Evolutionary conservation across 1,139 yeast genomes (phyloP).

Genomic region (Kluyveromyces sp.): DNA sequence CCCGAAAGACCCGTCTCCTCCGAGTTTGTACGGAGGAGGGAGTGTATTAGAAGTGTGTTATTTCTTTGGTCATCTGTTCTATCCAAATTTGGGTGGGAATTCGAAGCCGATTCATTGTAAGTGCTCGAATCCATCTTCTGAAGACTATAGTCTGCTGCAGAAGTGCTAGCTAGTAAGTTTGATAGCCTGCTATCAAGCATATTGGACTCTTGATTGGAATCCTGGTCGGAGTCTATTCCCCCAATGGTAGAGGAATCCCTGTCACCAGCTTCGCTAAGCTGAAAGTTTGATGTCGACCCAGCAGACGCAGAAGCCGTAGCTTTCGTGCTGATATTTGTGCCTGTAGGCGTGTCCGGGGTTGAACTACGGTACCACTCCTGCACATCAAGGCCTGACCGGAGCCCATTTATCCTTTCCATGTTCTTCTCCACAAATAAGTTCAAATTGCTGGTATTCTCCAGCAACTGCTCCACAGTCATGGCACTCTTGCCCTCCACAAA

Average conservation of each 20-base stretch:
- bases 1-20: not conserved
- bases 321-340: constrained; percentile 13
- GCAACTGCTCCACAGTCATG: constrained; percentile 22
- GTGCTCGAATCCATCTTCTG: not conserved
- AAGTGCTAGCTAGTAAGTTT: not conserved
- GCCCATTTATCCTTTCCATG: constrained; percentile 19
- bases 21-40: not conserved
- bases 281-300: constrained; percentile 28
- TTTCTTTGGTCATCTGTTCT: not conserved
- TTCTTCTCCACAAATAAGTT: constrained; percentile 24
- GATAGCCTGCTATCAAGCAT: constrained; percentile 2
- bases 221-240: constrained; percentile 2
- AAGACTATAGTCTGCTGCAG: not conserved
- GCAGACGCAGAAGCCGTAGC: constrained; percentile 18
- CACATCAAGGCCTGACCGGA: constrained; percentile 13
- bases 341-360: constrained; percentile 6
- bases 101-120: not conserved
- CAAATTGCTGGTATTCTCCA: constrained; percentile 24
- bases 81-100: not conserved
- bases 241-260: constrained; percentile 9
- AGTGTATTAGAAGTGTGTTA: not conserved
- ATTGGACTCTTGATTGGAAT: constrained; percentile 2
- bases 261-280: constrained; percentile 22
- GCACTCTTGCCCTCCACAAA: constrained; percentile 16
- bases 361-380: constrained; percentile 10